These are phyloP conservation scores for Trichoderma sp. DNA, from an alignment of 2,329 filamentous ascomycete species.

Conservation along the genomic window DNA sequence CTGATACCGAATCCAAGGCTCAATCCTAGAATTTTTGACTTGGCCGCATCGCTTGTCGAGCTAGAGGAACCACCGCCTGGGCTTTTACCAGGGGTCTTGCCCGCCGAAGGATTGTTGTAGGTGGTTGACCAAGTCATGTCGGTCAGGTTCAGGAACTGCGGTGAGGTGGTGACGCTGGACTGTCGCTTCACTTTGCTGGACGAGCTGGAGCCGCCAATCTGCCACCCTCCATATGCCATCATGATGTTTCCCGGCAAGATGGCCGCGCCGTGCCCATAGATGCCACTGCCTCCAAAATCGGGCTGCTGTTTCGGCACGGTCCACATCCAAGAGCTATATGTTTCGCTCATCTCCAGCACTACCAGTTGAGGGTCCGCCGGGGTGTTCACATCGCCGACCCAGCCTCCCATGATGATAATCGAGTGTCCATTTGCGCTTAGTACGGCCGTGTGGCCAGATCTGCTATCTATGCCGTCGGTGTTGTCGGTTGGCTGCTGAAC, in stretches of 20 bases:
- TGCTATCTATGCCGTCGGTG: conserved; percentile 63
- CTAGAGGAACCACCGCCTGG: conserved; percentile 30
- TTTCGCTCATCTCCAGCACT: conserved; percentile 72
- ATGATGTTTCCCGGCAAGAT: conserved; percentile 67
- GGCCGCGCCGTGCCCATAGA: conserved; percentile 65
- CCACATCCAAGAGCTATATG: conserved; percentile 77
- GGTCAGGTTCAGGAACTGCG: conserved; percentile 59
- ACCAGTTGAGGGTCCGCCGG: conserved; percentile 81
- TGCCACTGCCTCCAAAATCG: conserved; percentile 45
- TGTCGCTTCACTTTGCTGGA: conserved; percentile 41
- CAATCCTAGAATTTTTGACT: conserved; percentile 51
- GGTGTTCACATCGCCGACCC: conserved; percentile 79
- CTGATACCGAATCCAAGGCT: conserved; percentile 68
- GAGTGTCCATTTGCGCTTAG: conserved; percentile 75
- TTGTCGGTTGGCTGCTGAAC: conserved; percentile 53
- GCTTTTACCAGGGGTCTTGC: background rate
- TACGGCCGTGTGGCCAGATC: conserved; percentile 87
- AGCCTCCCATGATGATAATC: conserved; percentile 84
- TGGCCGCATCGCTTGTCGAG: conserved; percentile 28
- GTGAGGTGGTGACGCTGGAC: conserved; percentile 29
- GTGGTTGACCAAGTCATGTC: conserved; percentile 54
- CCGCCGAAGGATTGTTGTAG: conserved; percentile 50
- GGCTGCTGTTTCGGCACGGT: conserved; percentile 58
- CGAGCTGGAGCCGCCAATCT: conserved; percentile 42
- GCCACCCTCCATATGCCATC: conserved; percentile 66